Evolutionary conservation across 192 early-diverging fungal genomes (phyloP).

Genomic region (Mortierella antarctica): DNA sequence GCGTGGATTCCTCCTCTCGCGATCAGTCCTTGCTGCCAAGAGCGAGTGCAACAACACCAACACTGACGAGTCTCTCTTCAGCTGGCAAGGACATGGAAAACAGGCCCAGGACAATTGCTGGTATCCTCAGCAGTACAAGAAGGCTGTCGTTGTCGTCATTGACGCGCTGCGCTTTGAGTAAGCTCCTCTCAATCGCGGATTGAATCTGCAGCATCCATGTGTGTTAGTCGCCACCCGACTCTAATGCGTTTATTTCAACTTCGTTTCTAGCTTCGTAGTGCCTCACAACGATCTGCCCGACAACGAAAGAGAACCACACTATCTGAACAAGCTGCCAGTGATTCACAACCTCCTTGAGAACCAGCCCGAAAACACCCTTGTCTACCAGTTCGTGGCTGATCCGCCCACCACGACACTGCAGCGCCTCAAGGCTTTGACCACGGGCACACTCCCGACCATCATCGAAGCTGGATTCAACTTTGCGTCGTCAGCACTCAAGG

Average conservation of each 20-base stretch:
- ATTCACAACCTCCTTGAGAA: slow-evolving; percentile 59
- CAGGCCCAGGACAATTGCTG: slow-evolving; percentile 46
- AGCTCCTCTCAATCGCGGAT: background rate
- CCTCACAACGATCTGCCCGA: slow-evolving; percentile 29
- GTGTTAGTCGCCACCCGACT: background rate
- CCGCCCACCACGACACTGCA: slow-evolving; percentile 88
- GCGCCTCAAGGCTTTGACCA: slow-evolving; percentile 82
- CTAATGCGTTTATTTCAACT: slow-evolving; percentile 24
- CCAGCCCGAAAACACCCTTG: slow-evolving; percentile 65
- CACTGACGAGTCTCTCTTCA: slow-evolving; percentile 7
- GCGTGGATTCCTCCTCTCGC: slow-evolving; percentile 77
- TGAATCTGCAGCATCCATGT: background rate
- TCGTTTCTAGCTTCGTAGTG: slow-evolving; percentile 36
- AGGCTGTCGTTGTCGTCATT: slow-evolving; percentile 72
- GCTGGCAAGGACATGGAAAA: background rate
- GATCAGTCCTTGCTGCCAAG: slow-evolving; percentile 68
- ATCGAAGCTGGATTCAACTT: slow-evolving; percentile 88
- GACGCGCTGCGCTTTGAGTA: slow-evolving; percentile 81
- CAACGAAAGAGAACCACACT: slow-evolving; percentile 31
- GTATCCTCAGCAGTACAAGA: slow-evolving; percentile 63
- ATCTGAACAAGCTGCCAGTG: slow-evolving; percentile 62
- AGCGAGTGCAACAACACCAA: slow-evolving; percentile 55
- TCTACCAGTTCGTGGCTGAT: slow-evolving; percentile 81
- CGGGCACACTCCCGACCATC: slow-evolving; percentile 86
- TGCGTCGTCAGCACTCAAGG: slow-evolving; percentile 74